Base-by-base conservation (phyloP, 208 protist genomes). In the Naegleria lovaniensis region DNA sequence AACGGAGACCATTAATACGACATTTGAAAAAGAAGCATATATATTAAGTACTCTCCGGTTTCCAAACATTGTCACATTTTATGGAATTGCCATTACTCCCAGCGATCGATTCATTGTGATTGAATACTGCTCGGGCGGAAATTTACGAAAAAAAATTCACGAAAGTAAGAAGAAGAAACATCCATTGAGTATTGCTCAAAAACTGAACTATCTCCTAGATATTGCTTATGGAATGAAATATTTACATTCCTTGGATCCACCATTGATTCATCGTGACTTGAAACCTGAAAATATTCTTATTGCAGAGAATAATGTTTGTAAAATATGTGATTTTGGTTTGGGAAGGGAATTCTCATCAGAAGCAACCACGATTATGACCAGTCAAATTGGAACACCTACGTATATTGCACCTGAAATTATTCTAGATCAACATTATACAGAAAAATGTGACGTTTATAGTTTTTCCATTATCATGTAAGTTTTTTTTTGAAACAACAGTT, bases 1-100 rank as follows among this genome's bases (percentile, higher is more conserved):
- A 9, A 36, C 29, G n/a, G 67, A 79, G 0, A 79, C 29, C 5
- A 79, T 79, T 33, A 79, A 79, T 33, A 36, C 67, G 7, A 48
- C 83, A 48, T 88, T 88, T 88, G 41, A 88, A 36, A 48, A 58
- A n/a, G 85, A 88, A 88, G 85, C 36, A 58, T 59, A 58, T 39
- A 88, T 88, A 13, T 25, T 88, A 0, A 88, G 43, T 39, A 59
- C 39, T 15, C 40, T 88, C 0, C 7, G 36, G 0, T 39, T 41
- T 25, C 85, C 43, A 29, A 88, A 88, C 38, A 88, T 88, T 38
- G 41, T 88, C 39, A 33, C 39, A 19, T 58, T 88, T 36, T 59
- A 41, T 48, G 85, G 85, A 29, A 88, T 88, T 88, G 13, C 22
- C 16, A 48, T 85, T 43, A 85, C 33, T 48, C 29, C 13, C 0